A percentile compares a stretch with the other conserved stretches of the same genome.
These are phyloP conservation scores for Xanthoconium purpureum DNA, from an alignment of 768 basidiomycete species.

Conservation along the genomic window DNA sequence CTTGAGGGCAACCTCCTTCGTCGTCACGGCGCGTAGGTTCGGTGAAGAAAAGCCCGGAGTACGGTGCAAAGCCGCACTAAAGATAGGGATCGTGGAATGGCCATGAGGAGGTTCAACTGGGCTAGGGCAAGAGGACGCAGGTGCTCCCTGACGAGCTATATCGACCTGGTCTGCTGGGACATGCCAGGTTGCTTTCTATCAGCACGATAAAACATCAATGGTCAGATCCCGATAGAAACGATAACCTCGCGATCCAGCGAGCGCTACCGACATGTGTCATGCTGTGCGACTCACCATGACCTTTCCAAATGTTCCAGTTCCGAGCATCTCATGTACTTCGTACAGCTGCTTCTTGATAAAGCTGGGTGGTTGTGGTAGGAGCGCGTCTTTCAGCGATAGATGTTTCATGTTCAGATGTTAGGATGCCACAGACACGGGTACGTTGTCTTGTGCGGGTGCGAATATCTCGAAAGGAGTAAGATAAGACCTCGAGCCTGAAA, in stretches of 20 bases:
- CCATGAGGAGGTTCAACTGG: constrained; percentile 17
- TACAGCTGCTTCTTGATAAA: constrained; percentile 85
- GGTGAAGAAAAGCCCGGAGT: constrained; percentile 25
- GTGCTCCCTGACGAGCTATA: constrained; percentile 58
- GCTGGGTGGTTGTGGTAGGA: constrained; percentile 82
- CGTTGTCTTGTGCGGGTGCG: neutral
- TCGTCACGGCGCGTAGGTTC: constrained; percentile 33
- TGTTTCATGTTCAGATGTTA: constrained; percentile 27
- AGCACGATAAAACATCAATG: neutral
- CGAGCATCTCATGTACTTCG: constrained; percentile 68
- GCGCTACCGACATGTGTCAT: neutral
- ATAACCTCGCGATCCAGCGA: neutral
- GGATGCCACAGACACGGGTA: neutral
- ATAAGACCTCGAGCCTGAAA: neutral
- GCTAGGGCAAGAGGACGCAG: constrained; percentile 33
- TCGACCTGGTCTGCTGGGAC: constrained; percentile 60
- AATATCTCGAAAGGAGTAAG: neutral
- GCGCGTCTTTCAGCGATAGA: constrained; percentile 46
- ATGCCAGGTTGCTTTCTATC: constrained; percentile 72
- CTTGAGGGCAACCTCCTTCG: constrained; percentile 81
- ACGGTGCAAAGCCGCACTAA: constrained; percentile 26
- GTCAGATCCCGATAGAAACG: neutral
- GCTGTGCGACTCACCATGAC: constrained; percentile 60
- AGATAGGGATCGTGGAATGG: constrained; percentile 29
- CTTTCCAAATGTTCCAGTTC: constrained; percentile 86